phyloP scores from a whole-genome alignment of 1,284 basidiomycete species.

The Sporisorium iseilematis-ciliati region DNA sequence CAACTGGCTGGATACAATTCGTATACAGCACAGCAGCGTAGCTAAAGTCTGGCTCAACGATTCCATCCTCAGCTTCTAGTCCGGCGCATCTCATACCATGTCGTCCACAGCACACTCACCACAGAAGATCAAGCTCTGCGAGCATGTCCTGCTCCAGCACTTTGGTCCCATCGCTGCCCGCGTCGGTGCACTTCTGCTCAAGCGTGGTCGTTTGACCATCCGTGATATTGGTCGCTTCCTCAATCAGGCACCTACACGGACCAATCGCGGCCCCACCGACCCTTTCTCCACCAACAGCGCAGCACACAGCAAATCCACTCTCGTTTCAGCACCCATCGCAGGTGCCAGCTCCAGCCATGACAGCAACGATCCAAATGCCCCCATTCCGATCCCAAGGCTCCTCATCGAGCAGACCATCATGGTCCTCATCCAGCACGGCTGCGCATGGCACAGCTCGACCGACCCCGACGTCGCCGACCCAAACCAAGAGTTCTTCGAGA shows the following conservation, averaged over 20 bases:
- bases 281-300: slow-evolving; percentile 30
- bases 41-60: neutral
- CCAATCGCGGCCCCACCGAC: slow-evolving; percentile 41
- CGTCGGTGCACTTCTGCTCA: slow-evolving; percentile 84
- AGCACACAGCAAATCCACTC: slow-evolving; percentile 27
- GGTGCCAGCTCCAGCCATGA: slow-evolving; percentile 45
- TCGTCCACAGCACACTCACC: slow-evolving; percentile 53
- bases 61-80: neutral
- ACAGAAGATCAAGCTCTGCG: slow-evolving; percentile 74
- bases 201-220: slow-evolving; percentile 83
- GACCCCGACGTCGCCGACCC: slow-evolving; percentile 41
- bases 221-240: slow-evolving; percentile 70
- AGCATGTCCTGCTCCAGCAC: slow-evolving; percentile 80
- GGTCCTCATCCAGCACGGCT: slow-evolving; percentile 89
- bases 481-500: slow-evolving; percentile 69
- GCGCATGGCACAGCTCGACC: slow-evolving; percentile 68
- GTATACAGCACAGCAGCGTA: neutral
- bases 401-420: slow-evolving; percentile 81
- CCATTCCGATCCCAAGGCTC: slow-evolving; percentile 74
- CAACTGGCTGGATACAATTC: too few relatives aligned
- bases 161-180: slow-evolving; percentile 81
- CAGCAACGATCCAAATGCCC: slow-evolving; percentile 75
- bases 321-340: slow-evolving; percentile 36
- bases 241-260: slow-evolving; percentile 43
- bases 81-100: slow-evolving; percentile 16